These are phyloP conservation scores for Psophocarpus tetragonolobus DNA, from an alignment of 306 rosid genomes.

Conservation along the genomic window DNA sequence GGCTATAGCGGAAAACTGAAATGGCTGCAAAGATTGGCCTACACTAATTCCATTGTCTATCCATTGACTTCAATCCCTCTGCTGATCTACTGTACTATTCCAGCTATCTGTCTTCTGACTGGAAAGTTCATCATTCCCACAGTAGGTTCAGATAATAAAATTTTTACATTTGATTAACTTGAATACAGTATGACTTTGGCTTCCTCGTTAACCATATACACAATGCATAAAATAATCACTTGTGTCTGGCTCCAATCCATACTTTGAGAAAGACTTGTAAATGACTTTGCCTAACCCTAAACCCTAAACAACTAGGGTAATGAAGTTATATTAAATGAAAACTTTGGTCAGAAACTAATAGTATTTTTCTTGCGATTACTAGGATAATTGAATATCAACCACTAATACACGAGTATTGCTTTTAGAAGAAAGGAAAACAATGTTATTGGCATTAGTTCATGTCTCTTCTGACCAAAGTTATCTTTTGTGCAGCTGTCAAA, in stretches of 20 bases:
- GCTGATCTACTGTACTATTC: conserved; percentile 76
- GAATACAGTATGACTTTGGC: conserved; percentile 4
- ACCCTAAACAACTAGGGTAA: background rate
- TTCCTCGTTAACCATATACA: background rate
- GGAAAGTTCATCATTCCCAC: conserved; percentile 95
- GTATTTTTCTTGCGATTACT: conserved; percentile 9
- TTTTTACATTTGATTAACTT: conserved; percentile 16
- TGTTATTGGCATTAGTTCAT: conserved; percentile 5
- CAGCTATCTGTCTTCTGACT: conserved; percentile 89
- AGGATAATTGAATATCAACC: background rate
- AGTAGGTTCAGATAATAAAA: conserved; percentile 51
- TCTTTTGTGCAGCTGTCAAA: conserved; percentile 65
- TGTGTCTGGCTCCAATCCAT: background rate
- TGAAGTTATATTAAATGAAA: conserved; percentile 11
- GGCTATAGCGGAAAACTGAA: conserved; percentile 86
- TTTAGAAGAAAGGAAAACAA: background rate
- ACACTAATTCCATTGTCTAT: conserved; percentile 69
- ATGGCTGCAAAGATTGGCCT: conserved; percentile 85
- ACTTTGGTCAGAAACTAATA: background rate
- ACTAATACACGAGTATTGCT: background rate
- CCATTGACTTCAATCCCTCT: conserved; percentile 94
- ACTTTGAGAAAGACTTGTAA: background rate
- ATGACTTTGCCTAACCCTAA: background rate
- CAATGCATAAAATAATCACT: background rate
- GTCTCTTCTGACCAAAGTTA: conserved; percentile 15